Evolutionary conservation across 2,329 filamentous ascomycete genomes (phyloP).

Genomic region (Alternaria brassicae): DNA sequence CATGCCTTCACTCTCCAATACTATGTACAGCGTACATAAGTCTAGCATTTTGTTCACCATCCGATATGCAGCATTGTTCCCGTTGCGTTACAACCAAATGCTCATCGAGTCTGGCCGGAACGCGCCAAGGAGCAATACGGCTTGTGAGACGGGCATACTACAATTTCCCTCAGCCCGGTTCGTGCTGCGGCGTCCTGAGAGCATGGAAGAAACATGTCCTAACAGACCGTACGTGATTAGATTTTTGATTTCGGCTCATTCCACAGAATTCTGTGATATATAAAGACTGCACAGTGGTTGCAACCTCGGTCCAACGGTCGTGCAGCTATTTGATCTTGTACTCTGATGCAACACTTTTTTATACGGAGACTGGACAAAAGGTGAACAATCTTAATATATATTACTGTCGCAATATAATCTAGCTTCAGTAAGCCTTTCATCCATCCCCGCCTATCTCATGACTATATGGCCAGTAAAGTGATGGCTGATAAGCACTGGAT

Average conservation of each 20-base stretch:
- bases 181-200: neutral
- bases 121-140: neutral
- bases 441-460: neutral
- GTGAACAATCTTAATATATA: neutral
- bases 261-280: neutral
- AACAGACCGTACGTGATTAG: neutral
- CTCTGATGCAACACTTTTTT: neutral
- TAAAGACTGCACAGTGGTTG: neutral
- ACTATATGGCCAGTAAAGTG: neutral
- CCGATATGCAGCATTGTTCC: neutral
- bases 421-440: neutral
- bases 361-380: neutral
- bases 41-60: neutral
- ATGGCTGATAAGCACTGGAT: neutral
- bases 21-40: neutral
- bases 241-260: neutral
- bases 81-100: neutral
- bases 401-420: neutral
- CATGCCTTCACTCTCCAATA: neutral
- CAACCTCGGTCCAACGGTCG: neutral
- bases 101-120: neutral
- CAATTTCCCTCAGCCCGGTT: conserved; percentile 3
- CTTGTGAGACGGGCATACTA: neutral
- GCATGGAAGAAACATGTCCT: neutral
- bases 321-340: neutral